Evolutionary conservation across 208 protist genomes (phyloP), one percentile per base, ranked within the genome.

Genomic region (Trypanosoma platydactyli): DNA sequence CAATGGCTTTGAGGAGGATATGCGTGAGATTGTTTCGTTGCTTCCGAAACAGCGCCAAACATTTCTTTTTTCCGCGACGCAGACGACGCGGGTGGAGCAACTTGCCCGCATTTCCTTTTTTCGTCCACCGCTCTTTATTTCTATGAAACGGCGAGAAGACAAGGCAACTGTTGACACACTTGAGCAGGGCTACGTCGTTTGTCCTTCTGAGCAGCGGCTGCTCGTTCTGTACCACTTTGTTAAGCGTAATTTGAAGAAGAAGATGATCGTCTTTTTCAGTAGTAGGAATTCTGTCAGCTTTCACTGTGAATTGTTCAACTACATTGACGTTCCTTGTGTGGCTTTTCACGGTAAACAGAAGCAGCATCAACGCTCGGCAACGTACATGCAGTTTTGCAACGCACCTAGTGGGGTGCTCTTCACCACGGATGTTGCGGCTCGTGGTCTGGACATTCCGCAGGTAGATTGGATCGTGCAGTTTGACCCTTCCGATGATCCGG

Each of bases 381-480:
- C 98, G 20, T 99, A 99, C 85, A 99, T 99, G 83, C 97, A 99
- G 88, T 99, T 99, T 76, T 98, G 96, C 83, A 99, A 99, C 71
- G 96, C 97, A 0, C 81, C 97, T 18, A 91, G 74, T 41, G 98
- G 99, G 24, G 98, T 99, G n/a, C 92, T 99, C 42, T 91, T 99
- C 41, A 99, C 95, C 22, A 99, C 98, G 20, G 98, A 99, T 84
- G 98, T 99, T 7, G 98, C 98, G 3, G 98, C 99, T 0, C 95
- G 99, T 72, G 94, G 99, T 18, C 84, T 99, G 0, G 99, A 99
- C 81, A 99, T 99, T 76, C 98, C 98, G 2, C 83, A 84, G 29
- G 98, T 99, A 13, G 98, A 99, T 88, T 99, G 98, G 98, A 99
- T 99, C 61, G 96, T 99, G 15, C 98, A 99, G 91, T 99, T 97